Conservation (phyloP, 2,329 filamentous ascomycete species). For the Lecanicillium sp. region DNA sequence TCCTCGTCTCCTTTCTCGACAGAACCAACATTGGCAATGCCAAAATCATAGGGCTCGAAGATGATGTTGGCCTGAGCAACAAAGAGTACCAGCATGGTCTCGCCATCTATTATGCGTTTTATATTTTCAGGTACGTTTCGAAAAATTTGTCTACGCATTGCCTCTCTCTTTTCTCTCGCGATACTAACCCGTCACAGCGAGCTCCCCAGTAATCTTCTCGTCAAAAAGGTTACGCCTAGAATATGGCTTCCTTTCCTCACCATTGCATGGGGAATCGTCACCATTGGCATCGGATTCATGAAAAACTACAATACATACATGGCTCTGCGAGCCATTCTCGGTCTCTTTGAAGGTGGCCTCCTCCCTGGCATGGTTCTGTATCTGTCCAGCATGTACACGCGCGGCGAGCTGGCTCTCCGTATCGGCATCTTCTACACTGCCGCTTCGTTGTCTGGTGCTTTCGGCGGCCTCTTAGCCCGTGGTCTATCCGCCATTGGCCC, state of each 20-base stretch:
- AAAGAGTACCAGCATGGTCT: slow-evolving; percentile 57
- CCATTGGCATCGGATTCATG: slow-evolving; percentile 49
- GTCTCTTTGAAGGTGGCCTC: slow-evolving; percentile 55
- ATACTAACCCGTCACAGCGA: slow-evolving; percentile 34
- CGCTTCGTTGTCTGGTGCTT: slow-evolving; percentile 55
- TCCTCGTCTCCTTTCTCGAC: slow-evolving; percentile 57
- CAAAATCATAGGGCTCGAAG: slow-evolving; percentile 53
- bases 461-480: slow-evolving; percentile 48
- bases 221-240: slow-evolving; percentile 52
- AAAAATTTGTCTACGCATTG: no score
- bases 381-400: slow-evolving; percentile 52
- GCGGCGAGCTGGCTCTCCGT: slow-evolving; percentile 50
- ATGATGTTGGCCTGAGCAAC: slow-evolving; percentile 48
- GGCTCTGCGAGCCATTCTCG: slow-evolving; percentile 52
- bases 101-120: slow-evolving; percentile 57
- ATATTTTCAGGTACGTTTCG: slow-evolving; percentile 43
- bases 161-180: not conserved
- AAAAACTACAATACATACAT: slow-evolving; percentile 47
- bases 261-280: slow-evolving; percentile 48
- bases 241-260: slow-evolving; percentile 53
- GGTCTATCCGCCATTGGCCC: slow-evolving; percentile 52
- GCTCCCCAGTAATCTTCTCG: slow-evolving; percentile 53
- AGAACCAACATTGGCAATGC: slow-evolving; percentile 69
- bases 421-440: slow-evolving; percentile 63
- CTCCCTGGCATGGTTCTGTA: slow-evolving; percentile 62